These are phyloP conservation scores for Epithemia pelagica DNA, from an alignment of 108 stramenopile species.

Conservation along the genomic window DNA sequence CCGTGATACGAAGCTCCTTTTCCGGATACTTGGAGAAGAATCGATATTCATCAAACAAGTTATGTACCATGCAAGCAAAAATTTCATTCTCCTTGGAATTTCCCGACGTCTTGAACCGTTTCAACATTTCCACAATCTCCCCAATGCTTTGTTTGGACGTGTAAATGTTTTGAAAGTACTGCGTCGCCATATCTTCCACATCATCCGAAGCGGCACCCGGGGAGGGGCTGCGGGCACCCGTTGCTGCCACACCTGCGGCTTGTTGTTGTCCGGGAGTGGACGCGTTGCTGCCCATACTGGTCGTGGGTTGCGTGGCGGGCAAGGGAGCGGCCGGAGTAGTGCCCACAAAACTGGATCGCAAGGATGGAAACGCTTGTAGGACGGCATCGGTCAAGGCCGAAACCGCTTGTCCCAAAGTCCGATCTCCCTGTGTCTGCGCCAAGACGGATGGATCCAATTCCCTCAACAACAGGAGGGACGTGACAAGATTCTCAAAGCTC, in stretches of 20 bases:
- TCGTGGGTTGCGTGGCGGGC: neutral
- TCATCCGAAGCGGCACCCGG: slow-evolving; percentile 51
- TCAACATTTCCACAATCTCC: slow-evolving; percentile 94
- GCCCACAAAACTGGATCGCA: slow-evolving; percentile 24
- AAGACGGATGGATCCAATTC: slow-evolving; percentile 46
- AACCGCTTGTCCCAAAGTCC: slow-evolving; percentile 57
- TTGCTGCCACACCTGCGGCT: slow-evolving; percentile 8
- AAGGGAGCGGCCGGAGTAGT: slow-evolving; percentile 6
- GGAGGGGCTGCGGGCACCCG: slow-evolving; percentile 16
- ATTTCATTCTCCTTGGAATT: slow-evolving; percentile 93
- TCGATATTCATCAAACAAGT: slow-evolving; percentile 97
- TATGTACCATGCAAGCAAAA: slow-evolving; percentile 98
- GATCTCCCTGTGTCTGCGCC: slow-evolving; percentile 36
- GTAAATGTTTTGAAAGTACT: slow-evolving; percentile 97
- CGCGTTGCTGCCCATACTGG: slow-evolving; percentile 2
- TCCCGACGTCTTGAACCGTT: slow-evolving; percentile 89
- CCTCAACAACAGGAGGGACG: slow-evolving; percentile 44
- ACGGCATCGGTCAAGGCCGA: slow-evolving; percentile 65
- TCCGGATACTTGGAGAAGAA: slow-evolving; percentile 99
- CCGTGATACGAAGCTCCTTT: slow-evolving; percentile 98
- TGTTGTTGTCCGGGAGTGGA: slow-evolving; percentile 3
- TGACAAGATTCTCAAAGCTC: slow-evolving; percentile 69
- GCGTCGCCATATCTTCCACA: slow-evolving; percentile 93
- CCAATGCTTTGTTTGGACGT: slow-evolving; percentile 89
- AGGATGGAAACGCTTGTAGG: slow-evolving; percentile 39